Evolutionary conservation across 2,329 filamentous ascomycete genomes (phyloP).

Genomic region (Diatrype stigma): DNA sequence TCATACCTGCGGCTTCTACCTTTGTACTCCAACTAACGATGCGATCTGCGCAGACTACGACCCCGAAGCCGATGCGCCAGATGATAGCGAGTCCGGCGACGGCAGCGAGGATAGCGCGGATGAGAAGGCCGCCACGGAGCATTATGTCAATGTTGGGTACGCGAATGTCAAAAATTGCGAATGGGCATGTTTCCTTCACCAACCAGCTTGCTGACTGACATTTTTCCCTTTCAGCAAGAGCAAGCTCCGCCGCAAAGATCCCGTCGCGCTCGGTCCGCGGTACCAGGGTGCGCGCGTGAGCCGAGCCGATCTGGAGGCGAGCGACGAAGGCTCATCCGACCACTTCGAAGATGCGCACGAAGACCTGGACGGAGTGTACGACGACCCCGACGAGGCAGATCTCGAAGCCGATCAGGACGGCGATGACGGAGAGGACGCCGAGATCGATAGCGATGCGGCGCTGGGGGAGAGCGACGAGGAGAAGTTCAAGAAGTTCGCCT

Average conservation of each 20-base stretch:
- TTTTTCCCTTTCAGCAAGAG: conserved; percentile 56
- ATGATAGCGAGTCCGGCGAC: conserved; percentile 48
- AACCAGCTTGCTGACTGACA: background rate
- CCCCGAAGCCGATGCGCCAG: conserved; percentile 63
- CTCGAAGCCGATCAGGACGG: conserved; percentile 44
- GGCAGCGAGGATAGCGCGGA: conserved; percentile 48
- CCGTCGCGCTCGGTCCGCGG: conserved; percentile 66
- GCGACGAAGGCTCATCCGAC: conserved; percentile 32
- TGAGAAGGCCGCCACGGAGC: conserved; percentile 68
- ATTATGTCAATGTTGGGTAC: conserved; percentile 76
- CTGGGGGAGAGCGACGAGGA: conserved; percentile 84
- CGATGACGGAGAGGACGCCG: conserved; percentile 51
- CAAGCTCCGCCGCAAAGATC: conserved; percentile 72
- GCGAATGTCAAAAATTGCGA: background rate
- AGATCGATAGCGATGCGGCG: conserved; percentile 64
- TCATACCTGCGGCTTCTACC: background rate
- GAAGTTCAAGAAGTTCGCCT: conserved; percentile 69
- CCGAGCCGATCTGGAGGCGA: conserved; percentile 51
- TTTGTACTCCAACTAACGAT: conserved; percentile 9
- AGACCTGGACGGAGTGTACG: conserved; percentile 33
- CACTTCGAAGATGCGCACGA: conserved; percentile 26
- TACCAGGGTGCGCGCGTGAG: conserved; percentile 77
- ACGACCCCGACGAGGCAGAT: conserved; percentile 53
- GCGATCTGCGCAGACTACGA: conserved; percentile 63
- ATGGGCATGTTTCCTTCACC: no score